These are phyloP conservation scores for Tuber microsphaerosporum DNA, from an alignment of 495 filamentous ascomycete species.

Conservation along the genomic window DNA sequence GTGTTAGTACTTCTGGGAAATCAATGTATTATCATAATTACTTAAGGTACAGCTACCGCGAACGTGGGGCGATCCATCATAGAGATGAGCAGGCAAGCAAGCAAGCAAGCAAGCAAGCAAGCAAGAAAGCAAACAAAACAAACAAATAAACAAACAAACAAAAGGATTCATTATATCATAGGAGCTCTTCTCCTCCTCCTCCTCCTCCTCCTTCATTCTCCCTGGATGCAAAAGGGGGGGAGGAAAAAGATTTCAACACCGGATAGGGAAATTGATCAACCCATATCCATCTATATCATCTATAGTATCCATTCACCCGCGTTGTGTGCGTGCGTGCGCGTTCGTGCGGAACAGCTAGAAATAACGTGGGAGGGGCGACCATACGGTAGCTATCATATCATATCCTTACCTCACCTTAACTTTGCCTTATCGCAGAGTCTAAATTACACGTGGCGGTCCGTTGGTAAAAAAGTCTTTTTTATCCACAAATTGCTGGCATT, in stretches of 20 bases:
- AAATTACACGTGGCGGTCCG: conserved; percentile 5
- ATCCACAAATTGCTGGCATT: too few species aligned
- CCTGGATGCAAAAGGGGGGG: not conserved
- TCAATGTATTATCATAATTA: conserved; percentile 7
- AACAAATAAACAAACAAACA: not conserved
- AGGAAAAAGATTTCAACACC: not conserved
- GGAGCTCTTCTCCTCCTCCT: not conserved
- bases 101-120: too few species aligned
- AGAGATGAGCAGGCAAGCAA: not conserved
- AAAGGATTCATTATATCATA: not conserved
- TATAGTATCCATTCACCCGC: not conserved
- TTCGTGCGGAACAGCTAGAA: not conserved
- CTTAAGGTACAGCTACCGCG: not conserved
- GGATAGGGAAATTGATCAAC: not conserved
- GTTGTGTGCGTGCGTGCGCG: not conserved
- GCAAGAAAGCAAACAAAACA: not conserved
- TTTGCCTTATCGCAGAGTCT: not conserved
- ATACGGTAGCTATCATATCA: not conserved
- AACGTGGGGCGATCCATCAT: not conserved
- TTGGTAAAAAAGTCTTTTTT: not conserved
- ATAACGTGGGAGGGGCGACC: not conserved
- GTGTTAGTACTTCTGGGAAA: not conserved
- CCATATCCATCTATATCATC: not conserved
- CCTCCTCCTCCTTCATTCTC: not conserved
- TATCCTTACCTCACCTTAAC: not conserved